phyloP scores from a whole-genome alignment of 768 basidiomycete species.

The Phaffia australis region DNA sequence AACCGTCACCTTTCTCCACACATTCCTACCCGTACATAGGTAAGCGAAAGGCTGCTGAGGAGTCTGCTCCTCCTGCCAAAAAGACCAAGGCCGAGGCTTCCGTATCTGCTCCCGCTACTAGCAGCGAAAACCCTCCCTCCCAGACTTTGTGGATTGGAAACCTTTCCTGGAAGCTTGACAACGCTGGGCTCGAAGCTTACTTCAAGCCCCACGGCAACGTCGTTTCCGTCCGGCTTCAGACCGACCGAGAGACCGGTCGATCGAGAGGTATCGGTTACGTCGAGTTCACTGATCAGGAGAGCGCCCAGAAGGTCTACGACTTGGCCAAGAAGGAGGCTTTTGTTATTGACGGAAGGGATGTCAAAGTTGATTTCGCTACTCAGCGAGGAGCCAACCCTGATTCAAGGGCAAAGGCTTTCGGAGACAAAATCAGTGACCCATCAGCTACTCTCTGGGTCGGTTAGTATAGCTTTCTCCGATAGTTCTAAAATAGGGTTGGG shows the following conservation, averaged over 20 bases:
- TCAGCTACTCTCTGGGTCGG: slow-evolving; percentile 62
- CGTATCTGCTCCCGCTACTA: slow-evolving; percentile 47
- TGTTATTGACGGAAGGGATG: slow-evolving; percentile 69
- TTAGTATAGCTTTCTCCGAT: background rate
- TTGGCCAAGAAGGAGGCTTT: slow-evolving; percentile 39
- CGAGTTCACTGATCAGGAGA: slow-evolving; percentile 55
- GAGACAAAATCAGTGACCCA: slow-evolving; percentile 40
- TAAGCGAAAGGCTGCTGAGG: slow-evolving; percentile 71
- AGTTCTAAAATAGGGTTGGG: background rate
- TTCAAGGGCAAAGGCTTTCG: slow-evolving; percentile 24
- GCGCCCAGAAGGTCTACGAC: slow-evolving; percentile 68
- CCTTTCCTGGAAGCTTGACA: slow-evolving; percentile 92
- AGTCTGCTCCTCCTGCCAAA: slow-evolving; percentile 41
- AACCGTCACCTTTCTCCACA: slow-evolving; percentile 31
- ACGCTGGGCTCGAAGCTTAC: slow-evolving; percentile 83
- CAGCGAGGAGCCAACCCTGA: slow-evolving; percentile 40
- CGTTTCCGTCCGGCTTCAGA: slow-evolving; percentile 67
- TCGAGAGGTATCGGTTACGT: slow-evolving; percentile 49
- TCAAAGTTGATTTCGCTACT: slow-evolving; percentile 74
- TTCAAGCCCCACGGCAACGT: slow-evolving; percentile 83
- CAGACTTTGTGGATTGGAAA: slow-evolving; percentile 80
- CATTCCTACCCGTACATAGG: slow-evolving; percentile 13
- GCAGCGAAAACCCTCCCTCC: slow-evolving; percentile 43
- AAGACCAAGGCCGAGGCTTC: slow-evolving; percentile 73
- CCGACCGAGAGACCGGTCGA: slow-evolving; percentile 41